Percentiles rank a stretch among this genome's conserved stretches.
Evolutionary conservation across 2,329 filamentous ascomycete species (phyloP).

Genomic region (Thermoascus crustaceus): DNA sequence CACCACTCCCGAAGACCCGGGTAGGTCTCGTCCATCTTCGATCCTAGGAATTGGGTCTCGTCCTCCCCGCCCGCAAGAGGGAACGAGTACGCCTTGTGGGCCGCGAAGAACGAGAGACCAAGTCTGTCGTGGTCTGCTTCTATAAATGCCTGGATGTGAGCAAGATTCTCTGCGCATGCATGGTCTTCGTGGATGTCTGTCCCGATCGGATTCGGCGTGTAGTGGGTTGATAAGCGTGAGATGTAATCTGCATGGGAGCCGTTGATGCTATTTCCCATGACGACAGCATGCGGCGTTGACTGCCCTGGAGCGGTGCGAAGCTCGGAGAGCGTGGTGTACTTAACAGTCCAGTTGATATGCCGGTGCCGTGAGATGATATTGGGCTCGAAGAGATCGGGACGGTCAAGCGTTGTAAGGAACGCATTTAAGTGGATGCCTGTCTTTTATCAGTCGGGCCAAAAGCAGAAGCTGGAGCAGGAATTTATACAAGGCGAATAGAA

Average conservation of each 20-base stretch:
- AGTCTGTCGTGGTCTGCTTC: neutral
- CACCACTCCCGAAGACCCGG: neutral
- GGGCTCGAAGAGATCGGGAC: neutral
- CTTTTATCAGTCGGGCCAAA: neutral
- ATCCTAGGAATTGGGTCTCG: neutral
- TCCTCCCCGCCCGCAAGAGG: neutral
- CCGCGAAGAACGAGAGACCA: neutral
- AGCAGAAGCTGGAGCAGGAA: no score
- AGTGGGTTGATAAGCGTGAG: neutral
- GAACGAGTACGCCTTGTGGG: neutral
- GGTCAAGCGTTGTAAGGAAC: neutral
- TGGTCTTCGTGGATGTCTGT: neutral
- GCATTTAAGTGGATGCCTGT: neutral
- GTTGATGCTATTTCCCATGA: constrained; percentile 1
- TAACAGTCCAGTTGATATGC: neutral
- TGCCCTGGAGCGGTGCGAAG: neutral
- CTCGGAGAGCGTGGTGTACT: neutral
- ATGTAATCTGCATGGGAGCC: neutral
- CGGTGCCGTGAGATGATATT: neutral
- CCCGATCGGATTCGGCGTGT: neutral
- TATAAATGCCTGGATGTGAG: neutral
- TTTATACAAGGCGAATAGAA: no score
- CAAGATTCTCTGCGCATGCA: neutral
- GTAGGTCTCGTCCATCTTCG: neutral
- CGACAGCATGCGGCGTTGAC: neutral